phyloP scores from a whole-genome alignment of 805 yeast genomes.

The Brettanomyces sp. region DNA sequence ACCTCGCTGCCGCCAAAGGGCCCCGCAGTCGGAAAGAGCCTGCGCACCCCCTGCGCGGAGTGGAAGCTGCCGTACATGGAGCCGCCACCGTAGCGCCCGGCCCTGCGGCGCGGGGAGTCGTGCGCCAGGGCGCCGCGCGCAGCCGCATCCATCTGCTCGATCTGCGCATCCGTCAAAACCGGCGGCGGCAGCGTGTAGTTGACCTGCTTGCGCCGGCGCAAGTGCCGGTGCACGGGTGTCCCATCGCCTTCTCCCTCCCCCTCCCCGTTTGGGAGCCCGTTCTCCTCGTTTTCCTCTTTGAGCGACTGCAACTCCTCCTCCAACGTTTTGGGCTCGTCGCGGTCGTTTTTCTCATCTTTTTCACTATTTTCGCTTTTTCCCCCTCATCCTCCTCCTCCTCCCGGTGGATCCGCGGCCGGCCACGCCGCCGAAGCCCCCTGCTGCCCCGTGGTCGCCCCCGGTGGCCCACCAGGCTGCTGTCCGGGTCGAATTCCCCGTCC shows the following conservation, averaged over 20 bases:
- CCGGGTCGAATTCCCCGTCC: conserved; percentile 5
- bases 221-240: conserved; percentile 33
- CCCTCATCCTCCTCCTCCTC: background rate
- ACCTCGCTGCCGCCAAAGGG: conserved; percentile 98
- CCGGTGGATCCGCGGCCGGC: conserved; percentile 1
- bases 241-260: background rate
- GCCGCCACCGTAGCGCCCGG: conserved; percentile 6
- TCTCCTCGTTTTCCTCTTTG: conserved; percentile 33
- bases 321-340: conserved; percentile 28
- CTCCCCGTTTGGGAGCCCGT: conserved; percentile 19
- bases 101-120: conserved; percentile 1
- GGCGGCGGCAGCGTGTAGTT: conserved; percentile 85
- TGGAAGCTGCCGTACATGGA: background rate
- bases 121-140: background rate
- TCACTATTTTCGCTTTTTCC: conserved; percentile 2
- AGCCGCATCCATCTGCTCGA: conserved; percentile 10
- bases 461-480: background rate
- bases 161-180: conserved; percentile 34
- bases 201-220: conserved; percentile 62
- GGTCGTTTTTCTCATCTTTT: too few relatives aligned
- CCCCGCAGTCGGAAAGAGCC: conserved; percentile 88
- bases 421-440: background rate
- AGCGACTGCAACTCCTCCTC: conserved; percentile 61
- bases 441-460: background rate
- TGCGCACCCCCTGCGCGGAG: conserved; percentile 32